phyloP scores from a whole-genome alignment of 306 rosid genomes.

The Morella rubra region DNA sequence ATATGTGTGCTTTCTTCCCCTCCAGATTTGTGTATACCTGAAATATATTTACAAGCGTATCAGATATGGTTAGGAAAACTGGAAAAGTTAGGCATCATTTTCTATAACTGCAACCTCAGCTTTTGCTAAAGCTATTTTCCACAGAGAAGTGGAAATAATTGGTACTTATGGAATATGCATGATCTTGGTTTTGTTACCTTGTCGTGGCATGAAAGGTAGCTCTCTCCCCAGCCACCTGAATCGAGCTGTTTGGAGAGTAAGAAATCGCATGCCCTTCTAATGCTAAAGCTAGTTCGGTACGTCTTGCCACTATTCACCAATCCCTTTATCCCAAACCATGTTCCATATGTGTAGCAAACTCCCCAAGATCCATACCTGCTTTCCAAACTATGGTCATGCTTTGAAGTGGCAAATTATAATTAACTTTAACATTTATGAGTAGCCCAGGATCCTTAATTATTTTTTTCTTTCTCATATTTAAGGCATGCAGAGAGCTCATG shows the following conservation, averaged over 20 bases:
- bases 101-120: background rate
- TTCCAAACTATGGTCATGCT: background rate
- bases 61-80: background rate
- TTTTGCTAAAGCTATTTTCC: background rate
- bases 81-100: background rate
- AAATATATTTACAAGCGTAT: no score
- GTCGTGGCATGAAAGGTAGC: conserved; percentile 60
- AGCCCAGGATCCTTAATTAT: no score
- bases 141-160: background rate
- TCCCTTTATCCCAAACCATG: conserved; percentile 79
- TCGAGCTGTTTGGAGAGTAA: conserved; percentile 60
- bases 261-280: conserved; percentile 60
- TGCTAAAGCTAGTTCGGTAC: conserved; percentile 41
- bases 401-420: no score
- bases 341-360: conserved; percentile 70
- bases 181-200: conserved; percentile 35
- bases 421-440: no score
- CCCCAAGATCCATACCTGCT: conserved; percentile 79
- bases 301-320: conserved; percentile 45
- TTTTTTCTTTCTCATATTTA: no score
- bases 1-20: conserved; percentile 51
- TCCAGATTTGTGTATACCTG: conserved; percentile 69
- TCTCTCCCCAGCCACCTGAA: conserved; percentile 82
- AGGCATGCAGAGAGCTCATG: no score
- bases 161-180: background rate